phyloP scores from a whole-genome alignment of 345 rosid genomes.

The Salix exigua region DNA sequence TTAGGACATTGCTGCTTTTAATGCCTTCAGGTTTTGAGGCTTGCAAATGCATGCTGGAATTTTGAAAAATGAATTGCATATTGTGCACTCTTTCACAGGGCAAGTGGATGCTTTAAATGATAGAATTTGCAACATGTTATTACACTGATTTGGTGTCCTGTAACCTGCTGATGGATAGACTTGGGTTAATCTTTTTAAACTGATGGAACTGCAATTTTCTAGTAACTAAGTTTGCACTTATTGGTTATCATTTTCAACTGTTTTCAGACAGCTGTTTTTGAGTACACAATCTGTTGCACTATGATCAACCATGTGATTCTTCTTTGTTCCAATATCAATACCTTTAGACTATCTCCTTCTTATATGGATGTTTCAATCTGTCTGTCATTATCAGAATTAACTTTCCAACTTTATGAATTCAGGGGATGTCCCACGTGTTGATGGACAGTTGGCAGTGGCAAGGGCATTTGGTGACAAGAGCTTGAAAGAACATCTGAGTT shows the following conservation, averaged over 20 bases:
- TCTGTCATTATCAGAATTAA: neutral
- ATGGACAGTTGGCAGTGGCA: slow-evolving; percentile 91
- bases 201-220: neutral
- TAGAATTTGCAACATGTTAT: neutral
- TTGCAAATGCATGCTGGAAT: neutral
- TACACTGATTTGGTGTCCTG: neutral
- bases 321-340: neutral
- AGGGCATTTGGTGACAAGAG: slow-evolving; percentile 95
- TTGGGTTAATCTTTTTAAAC: neutral
- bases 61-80: neutral
- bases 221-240: neutral
- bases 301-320: neutral
- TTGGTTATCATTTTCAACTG: neutral
- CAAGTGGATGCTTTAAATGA: neutral
- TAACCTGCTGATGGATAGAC: neutral
- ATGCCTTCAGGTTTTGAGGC: neutral
- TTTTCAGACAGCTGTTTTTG: neutral
- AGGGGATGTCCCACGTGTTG: slow-evolving; percentile 95
- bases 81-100: neutral
- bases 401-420: slow-evolving; percentile 14
- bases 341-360: neutral
- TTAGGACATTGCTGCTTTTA: neutral
- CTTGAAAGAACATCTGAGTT: slow-evolving; percentile 80
- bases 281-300: neutral
- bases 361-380: neutral